These are phyloP conservation scores for Xerocomus amazonicus DNA, from an alignment of 1,284 basidiomycete genomes.

Conservation along the genomic window DNA sequence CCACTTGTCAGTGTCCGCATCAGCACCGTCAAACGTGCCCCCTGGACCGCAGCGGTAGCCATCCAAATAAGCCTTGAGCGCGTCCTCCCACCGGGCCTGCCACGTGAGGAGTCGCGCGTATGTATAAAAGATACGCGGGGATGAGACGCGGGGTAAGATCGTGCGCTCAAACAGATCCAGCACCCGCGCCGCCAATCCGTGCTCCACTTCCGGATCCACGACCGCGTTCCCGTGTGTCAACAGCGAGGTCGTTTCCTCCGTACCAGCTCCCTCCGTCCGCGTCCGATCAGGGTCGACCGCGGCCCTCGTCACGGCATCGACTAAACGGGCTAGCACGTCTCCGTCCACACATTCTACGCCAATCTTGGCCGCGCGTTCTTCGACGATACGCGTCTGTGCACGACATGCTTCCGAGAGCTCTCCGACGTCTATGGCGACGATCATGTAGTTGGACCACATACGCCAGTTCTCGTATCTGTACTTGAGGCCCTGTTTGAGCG, in stretches of 20 bases:
- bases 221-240: slow-evolving; percentile 8
- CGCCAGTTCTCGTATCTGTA: slow-evolving; percentile 90
- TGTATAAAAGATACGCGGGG: slow-evolving; percentile 74
- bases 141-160: slow-evolving; percentile 76
- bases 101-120: slow-evolving; percentile 78
- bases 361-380: slow-evolving; percentile 68
- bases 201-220: slow-evolving; percentile 58
- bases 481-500: slow-evolving; percentile 86
- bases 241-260: too few species aligned
- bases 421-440: slow-evolving; percentile 91
- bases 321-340: slow-evolving; percentile 82
- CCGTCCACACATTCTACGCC: slow-evolving; percentile 70
- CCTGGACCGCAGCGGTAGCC: slow-evolving; percentile 77
- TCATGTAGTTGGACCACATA: slow-evolving; percentile 98
- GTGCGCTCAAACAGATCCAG: slow-evolving; percentile 68
- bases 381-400: slow-evolving; percentile 80
- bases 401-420: slow-evolving; percentile 86
- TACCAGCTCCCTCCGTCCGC: too few species aligned
- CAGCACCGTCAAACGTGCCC: slow-evolving; percentile 61
- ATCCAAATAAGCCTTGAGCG: slow-evolving; percentile 78
- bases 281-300: slow-evolving; percentile 37
- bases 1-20: slow-evolving; percentile 66
- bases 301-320: slow-evolving; percentile 77
- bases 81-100: slow-evolving; percentile 70
- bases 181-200: slow-evolving; percentile 63